These are phyloP conservation scores for Neurospora sp. DNA, from an alignment of 2,329 filamentous ascomycete species.

Conservation along the genomic window DNA sequence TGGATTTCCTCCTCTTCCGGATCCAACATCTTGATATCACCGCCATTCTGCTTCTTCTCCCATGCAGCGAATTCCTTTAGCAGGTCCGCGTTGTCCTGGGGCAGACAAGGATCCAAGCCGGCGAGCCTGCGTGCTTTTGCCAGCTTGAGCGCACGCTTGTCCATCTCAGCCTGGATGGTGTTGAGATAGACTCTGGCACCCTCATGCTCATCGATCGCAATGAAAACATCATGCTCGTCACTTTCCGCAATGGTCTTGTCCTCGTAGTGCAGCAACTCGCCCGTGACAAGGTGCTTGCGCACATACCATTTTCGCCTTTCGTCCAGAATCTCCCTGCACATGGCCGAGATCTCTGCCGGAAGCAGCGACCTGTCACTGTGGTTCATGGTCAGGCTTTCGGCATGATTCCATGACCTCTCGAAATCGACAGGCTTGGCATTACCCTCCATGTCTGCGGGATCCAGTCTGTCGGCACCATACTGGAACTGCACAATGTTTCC, in stretches of 20 bases:
- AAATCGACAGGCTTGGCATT: conserved; percentile 88
- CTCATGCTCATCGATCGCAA: conserved; percentile 67
- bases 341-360: conserved; percentile 60
- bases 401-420: conserved; percentile 78
- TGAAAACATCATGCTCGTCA: conserved; percentile 39
- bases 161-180: conserved; percentile 65
- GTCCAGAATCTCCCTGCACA: conserved; percentile 59
- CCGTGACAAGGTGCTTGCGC: conserved; percentile 50
- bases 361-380: conserved; percentile 65
- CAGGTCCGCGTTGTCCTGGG: conserved; percentile 18
- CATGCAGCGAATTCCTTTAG: conserved; percentile 14
- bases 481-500: conserved; percentile 91
- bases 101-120: conserved; percentile 33
- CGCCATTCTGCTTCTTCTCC: conserved; percentile 6
- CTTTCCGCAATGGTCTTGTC: conserved; percentile 32
- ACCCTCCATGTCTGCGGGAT: conserved; percentile 97
- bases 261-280: conserved; percentile 55
- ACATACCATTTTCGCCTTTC: conserved; percentile 56
- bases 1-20: conserved; percentile 11
- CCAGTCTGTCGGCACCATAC: conserved; percentile 90
- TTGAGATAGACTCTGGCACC: conserved; percentile 73
- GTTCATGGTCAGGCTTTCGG: conserved; percentile 65
- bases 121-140: conserved; percentile 39
- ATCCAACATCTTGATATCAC: conserved; percentile 6
- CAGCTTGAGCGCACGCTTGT: conserved; percentile 50